Evolutionary conservation across 2,329 filamentous ascomycete species (phyloP), one percentile per base, ranked within the genome.

Genomic region (Phoma herbarum): DNA sequence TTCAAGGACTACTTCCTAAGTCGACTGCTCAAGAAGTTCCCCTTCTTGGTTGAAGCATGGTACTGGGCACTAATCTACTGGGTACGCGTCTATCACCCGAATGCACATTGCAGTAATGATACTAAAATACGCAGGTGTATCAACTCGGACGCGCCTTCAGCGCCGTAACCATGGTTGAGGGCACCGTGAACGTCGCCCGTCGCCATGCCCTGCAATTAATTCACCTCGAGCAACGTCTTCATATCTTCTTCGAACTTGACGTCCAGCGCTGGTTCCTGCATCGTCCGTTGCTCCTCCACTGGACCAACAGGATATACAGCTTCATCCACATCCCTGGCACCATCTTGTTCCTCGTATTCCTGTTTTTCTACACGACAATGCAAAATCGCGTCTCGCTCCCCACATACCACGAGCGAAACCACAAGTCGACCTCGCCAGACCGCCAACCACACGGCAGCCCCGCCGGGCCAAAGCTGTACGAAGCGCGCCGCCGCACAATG

Each of bases 301-400:
- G 85, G 85, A 90, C 88, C 66, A 92, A 92, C 76, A 84, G 88
- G 69, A 83, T 85, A 26, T 92, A 92, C 77, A 91, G 88, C 6
- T 91, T 91, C 76, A 90, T 92, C 68, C 90, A 92, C 74, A 92
- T 92, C 57, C 90, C 89, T 0, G 89, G 88, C 14, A 91, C 89
- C 6, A 91, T 92, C 64, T 82, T 88, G 43, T 92, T 91, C 70
- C 80, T 87, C 23, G 82, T 86, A 35, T 84, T 86, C 70, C 82
- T 92, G 4, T 92, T 86, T 78, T 90, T 89, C 78, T 84, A 89
- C 71, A 91, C 88, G 45, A 90, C 87, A 23, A 88, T 86, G 8
- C 82, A 83, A 50, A 85, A 85, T 71, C 79, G 83, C 29, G 72
- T 77, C 31, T 72, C 79, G 56, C 76, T 80, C 14, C 69, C 73